Conservation (phyloP, 139 green algal species). For the Picochlorum sp. region DNA sequence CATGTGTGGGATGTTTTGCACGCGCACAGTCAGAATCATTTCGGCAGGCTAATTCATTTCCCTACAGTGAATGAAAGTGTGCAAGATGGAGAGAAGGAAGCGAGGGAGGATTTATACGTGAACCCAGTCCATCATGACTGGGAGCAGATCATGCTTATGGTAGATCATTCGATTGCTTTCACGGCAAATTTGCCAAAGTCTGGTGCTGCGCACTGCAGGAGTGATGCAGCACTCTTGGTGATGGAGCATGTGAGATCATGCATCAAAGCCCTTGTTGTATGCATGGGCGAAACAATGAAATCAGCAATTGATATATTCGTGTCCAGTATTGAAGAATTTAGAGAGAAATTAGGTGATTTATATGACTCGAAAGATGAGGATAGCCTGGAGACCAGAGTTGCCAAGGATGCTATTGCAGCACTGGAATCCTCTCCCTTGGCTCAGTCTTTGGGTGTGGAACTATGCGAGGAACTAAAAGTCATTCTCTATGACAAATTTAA, state of each 20-base stretch:
- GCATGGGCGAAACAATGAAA: conserved; percentile 13
- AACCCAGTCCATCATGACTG: conserved; percentile 34
- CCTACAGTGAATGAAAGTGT: not conserved
- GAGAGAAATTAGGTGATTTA: not conserved
- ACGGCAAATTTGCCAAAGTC: conserved; percentile 14
- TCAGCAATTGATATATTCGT: conserved; percentile 14
- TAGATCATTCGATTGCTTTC: conserved; percentile 21
- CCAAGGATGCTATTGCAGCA: too few relatives aligned
- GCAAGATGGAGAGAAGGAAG: not conserved
- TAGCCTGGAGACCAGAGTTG: too few relatives aligned
- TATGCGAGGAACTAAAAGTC: too few relatives aligned
- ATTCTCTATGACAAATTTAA: too few relatives aligned
- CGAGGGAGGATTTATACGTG: not conserved
- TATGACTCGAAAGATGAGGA: too few relatives aligned
- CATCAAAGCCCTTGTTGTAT: conserved; percentile 11
- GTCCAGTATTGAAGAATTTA: conserved; percentile 7
- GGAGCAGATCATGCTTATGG: conserved; percentile 19
- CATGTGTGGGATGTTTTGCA: conserved; percentile 30
- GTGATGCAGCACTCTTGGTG: conserved; percentile 18
- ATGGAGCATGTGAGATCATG: conserved; percentile 27
- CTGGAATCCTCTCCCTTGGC: too few relatives aligned
- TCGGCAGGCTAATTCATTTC: conserved; percentile 21
- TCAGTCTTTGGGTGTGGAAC: too few relatives aligned
- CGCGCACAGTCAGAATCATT: conserved; percentile 28
- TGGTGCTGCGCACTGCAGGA: conserved; percentile 15